Evolutionary conservation across 2,329 filamentous ascomycete genomes (phyloP).

Genomic region (Akanthomyces lecanii): DNA sequence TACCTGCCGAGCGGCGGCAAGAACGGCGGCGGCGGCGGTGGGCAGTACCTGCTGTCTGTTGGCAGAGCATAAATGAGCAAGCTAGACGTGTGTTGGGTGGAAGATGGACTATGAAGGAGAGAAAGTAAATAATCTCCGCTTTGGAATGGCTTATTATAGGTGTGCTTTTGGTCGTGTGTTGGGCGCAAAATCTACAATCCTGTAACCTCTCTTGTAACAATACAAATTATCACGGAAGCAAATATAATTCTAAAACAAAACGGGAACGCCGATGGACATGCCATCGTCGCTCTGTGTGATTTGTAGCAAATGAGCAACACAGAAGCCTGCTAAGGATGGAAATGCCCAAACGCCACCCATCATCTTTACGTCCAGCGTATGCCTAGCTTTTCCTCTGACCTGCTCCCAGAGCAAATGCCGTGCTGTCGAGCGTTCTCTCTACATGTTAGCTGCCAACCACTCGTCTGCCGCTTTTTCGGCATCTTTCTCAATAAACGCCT

Average conservation of each 20-base stretch:
- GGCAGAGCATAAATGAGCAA: slow-evolving; percentile 33
- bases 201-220: slow-evolving; percentile 21
- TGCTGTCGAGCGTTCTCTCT: neutral
- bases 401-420: neutral
- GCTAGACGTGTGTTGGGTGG: neutral
- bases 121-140: slow-evolving; percentile 31
- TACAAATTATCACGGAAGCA: slow-evolving; percentile 11
- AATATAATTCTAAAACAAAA: neutral
- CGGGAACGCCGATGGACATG: neutral
- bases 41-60: slow-evolving; percentile 52
- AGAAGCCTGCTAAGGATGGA: neutral
- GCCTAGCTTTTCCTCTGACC: neutral
- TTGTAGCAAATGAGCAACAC: neutral
- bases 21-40: slow-evolving; percentile 50
- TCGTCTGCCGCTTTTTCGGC: neutral
- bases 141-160: slow-evolving; percentile 19
- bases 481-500: slow-evolving; percentile 33
- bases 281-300: neutral
- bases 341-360: neutral
- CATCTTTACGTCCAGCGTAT: neutral
- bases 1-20: slow-evolving; percentile 81
- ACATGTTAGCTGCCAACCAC: slow-evolving; percentile 7
- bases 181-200: slow-evolving; percentile 25
- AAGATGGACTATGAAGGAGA: slow-evolving; percentile 19
- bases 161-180: slow-evolving; percentile 17